A percentile compares a stretch with the other conserved stretches of the same genome.
phyloP scores from a whole-genome alignment of 2,329 filamentous ascomycete species.

The Phyllosticta ampelicida region DNA sequence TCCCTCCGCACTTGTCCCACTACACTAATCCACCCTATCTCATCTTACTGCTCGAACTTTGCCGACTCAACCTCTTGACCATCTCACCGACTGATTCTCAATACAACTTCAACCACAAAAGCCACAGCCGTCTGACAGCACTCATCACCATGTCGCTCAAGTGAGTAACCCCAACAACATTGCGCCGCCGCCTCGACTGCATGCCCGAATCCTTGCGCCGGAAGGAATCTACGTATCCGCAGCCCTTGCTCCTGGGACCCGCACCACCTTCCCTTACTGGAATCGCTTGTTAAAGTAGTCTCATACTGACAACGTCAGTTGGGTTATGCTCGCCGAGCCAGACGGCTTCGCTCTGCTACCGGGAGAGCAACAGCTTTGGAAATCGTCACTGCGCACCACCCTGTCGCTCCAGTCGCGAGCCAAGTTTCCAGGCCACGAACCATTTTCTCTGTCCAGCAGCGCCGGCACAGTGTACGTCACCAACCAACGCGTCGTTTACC shows the following conservation, averaged over 20 bases:
- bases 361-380: slow-evolving; percentile 71
- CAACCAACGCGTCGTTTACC: slow-evolving; percentile 78
- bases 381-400: slow-evolving; percentile 67
- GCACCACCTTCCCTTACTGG: not conserved
- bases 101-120: not conserved
- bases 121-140: not conserved
- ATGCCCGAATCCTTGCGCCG: not conserved
- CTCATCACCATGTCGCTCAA: slow-evolving; percentile 27
- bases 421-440: slow-evolving; percentile 51
- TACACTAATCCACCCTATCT: not conserved
- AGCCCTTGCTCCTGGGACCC: not conserved
- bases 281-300: slow-evolving; percentile 14
- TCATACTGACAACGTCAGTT: slow-evolving; percentile 38
- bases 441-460: slow-evolving; percentile 61
- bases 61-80: not conserved
- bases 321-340: slow-evolving; percentile 79
- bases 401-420: slow-evolving; percentile 63
- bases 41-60: not conserved
- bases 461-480: slow-evolving; percentile 70
- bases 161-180: slow-evolving; percentile 21
- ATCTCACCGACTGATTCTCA: not conserved
- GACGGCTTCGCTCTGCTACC: slow-evolving; percentile 73
- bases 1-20: not conserved
- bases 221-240: not conserved
- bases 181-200: not conserved